Base-by-base conservation (phyloP, 345 rosid species). In the Noccaea bulbosa region DNA sequence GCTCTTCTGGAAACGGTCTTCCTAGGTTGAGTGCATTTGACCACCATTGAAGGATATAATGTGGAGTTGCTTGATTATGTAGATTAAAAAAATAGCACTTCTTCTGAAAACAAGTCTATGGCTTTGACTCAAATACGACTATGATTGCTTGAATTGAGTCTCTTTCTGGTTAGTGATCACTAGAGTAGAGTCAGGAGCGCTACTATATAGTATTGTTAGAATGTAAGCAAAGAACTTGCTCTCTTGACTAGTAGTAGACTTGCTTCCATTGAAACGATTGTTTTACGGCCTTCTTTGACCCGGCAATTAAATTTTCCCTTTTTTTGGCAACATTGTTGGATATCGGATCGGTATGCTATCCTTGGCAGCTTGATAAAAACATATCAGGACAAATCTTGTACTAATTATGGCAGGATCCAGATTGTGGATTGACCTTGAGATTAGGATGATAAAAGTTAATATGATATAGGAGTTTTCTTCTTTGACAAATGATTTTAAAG, bases 11-110 rank as follows among this genome's bases (percentile, higher is more conserved):
- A 41, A 40, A 40, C 5, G 48, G 12, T 35, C 14, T 1, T 22
- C 30, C 27, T 40, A 39, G 8, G 53, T 72, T 67, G 78, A 57
- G 67, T 43, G 45, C 38, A 40, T 50, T 66, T 57, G 78, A 74
- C 73, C 73, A 43, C 48, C 63, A 34, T 48, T 49, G 66, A 66
- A 30, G 17, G 20, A 17, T 46, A 38, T 15, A 55, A 14, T 72
- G 5, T 46, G 34, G 27, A 56, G 15, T 7, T 46, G 3, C 14
- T 37, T 59, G 41, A 58, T 66, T 38, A 65, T 58, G 71, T 65
- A 30, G 46, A 73, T 56, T 57, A 32, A 16, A 57, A 20, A 35
- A 64, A 38, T 12, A 24, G 34, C 44, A 37, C 5, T 44, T 20
- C 1, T 58, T 33, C 37, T 65, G 27, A 38, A 39, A 27, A 30